These are phyloP conservation scores for Lactarius evosmus DNA, from an alignment of 768 basidiomycete species.

Conservation along the genomic window DNA sequence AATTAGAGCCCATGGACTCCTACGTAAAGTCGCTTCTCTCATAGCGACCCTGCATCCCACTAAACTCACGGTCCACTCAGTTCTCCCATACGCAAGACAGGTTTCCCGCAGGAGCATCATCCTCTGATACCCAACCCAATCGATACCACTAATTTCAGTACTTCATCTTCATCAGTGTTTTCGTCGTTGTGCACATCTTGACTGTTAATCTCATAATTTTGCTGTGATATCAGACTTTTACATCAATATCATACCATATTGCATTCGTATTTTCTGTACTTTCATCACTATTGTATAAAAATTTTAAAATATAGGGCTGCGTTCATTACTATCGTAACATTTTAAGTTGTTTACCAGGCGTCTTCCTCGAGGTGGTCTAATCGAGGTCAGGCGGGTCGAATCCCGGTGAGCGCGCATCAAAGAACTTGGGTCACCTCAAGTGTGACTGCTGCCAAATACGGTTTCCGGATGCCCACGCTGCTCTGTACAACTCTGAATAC, in stretches of 20 bases:
- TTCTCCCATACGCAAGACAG: slow-evolving; percentile 46
- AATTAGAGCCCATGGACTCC: slow-evolving; percentile 55
- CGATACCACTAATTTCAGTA: slow-evolving; percentile 49
- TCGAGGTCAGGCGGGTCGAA: not conserved
- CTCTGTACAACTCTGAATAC: not conserved
- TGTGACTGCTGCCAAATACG: slow-evolving; percentile 14
- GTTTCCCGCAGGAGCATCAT: slow-evolving; percentile 45
- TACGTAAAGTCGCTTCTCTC: slow-evolving; percentile 49
- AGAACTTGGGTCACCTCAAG: slow-evolving; percentile 3
- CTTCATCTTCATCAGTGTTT: slow-evolving; percentile 35
- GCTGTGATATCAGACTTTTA: slow-evolving; percentile 22
- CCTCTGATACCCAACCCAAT: slow-evolving; percentile 46
- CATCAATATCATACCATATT: slow-evolving; percentile 24
- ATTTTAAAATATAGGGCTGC: slow-evolving; percentile 17
- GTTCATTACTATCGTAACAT: slow-evolving; percentile 8
- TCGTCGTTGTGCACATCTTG: slow-evolving; percentile 22
- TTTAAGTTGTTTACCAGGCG: not conserved
- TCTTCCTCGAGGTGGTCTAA: not conserved
- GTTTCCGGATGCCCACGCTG: slow-evolving; percentile 3
- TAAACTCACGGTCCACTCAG: slow-evolving; percentile 29
- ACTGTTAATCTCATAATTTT: slow-evolving; percentile 18
- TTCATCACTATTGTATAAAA: slow-evolving; percentile 25
- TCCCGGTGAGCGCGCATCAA: slow-evolving; percentile 23
- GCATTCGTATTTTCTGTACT: slow-evolving; percentile 25
- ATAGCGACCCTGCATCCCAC: slow-evolving; percentile 6